Base-by-base conservation (phyloP, 225 moss, liverwort and hornwort species). In the Ulota crispa region DNA sequence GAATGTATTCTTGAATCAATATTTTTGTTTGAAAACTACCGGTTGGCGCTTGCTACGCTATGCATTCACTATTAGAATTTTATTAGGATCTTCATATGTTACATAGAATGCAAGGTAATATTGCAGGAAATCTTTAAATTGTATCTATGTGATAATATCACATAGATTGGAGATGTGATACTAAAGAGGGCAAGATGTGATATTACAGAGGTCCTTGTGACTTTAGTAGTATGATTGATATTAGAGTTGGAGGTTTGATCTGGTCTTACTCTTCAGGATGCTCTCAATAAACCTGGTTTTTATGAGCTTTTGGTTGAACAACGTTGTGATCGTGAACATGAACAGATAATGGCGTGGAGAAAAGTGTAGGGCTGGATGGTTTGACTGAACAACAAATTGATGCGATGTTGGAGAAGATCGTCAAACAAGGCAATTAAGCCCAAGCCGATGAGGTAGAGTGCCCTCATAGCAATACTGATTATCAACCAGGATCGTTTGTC, bases 261-360 rank as follows among this genome's bases (percentile, higher is more conserved):
- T 70, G 71, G 10, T 65, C 28, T 53, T 31, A 21, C 45, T 18
- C 50, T 50, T 50, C 18, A 60, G 6, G 8, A 56, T 55, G 8
- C 2, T 21, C 2, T 34, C 7, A 28, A 20, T 3, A n/a, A 19
- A 23, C 62, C 2, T 63, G 30, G 0, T 75, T 75, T 61, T 59
- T 7, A 18, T 23, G 12, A 56, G 41, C 10, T 52, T 78, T 42
- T 18, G 37, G 42, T 21, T 26, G 42, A 42, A 26, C 13, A 23
- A 5, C 5, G 50, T 82, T 19, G 13, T 83, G 64, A 75, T 2
- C 31, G 57, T 45, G 50, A 39, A 1, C 56, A 8, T 67, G 32
- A 30, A 34, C 92, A 97, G 97, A 97, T 78, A 94, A 90, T 80
- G 97, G 95, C 62, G 97, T 93, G 85, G 97, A 97, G 88, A 89